phyloP scores from a whole-genome alignment of 139 green algal genomes.

The Chlamydomonas asymmetrica region DNA sequence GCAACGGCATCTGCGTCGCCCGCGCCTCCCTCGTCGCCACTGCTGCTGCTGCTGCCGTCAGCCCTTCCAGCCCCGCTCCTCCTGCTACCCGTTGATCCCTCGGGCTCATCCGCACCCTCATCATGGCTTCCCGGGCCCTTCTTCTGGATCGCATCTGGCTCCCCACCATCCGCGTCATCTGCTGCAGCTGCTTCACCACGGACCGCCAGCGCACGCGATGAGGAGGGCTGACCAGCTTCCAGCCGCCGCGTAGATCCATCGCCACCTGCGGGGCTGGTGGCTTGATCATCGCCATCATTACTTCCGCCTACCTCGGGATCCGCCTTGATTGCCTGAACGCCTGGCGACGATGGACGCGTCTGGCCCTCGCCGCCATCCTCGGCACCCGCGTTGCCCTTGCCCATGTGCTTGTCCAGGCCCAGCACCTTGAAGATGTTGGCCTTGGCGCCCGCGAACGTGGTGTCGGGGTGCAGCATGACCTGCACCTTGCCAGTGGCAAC shows the following conservation, averaged over 20 bases:
- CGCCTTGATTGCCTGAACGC: too few species aligned
- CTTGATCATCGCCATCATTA: background rate
- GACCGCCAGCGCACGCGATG: too few species aligned
- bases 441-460: background rate
- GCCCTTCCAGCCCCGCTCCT: background rate
- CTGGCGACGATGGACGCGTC: too few species aligned
- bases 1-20: background rate
- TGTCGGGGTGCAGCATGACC: slow-evolving; percentile 14
- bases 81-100: background rate
- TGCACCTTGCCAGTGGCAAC: background rate
- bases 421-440: slow-evolving; percentile 22
- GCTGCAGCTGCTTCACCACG: too few species aligned
- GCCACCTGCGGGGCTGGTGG: background rate
- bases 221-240: too few species aligned
- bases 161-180: too few species aligned
- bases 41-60: too few species aligned
- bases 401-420: slow-evolving; percentile 3
- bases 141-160: too few species aligned
- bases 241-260: too few species aligned
- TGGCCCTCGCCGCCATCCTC: background rate
- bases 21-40: background rate
- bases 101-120: too few species aligned
- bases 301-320: too few species aligned
- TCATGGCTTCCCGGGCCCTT: too few species aligned
- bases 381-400: background rate